Base-by-base conservation (phyloP, 176 grass and related monocot genomes). In the Stipa capillata region DNA sequence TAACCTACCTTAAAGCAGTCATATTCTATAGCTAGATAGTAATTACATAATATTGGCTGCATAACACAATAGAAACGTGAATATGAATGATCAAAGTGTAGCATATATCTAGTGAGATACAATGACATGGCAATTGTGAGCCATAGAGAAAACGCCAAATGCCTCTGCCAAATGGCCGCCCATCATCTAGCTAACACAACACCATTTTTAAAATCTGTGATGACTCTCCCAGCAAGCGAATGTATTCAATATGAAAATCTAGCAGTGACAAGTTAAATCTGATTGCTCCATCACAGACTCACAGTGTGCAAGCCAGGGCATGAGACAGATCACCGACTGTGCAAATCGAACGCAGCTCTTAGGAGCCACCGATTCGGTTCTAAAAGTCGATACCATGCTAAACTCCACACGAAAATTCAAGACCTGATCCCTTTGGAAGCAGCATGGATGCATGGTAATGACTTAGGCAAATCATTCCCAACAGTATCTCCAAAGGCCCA, bases 171-270 rank as follows among this genome's bases (percentile, higher is more conserved):
- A n/a, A n/a, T n/a, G n/a, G n/a, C n/a, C n/a, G n/a, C n/a, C n/a
- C n/a, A n/a, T n/a, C n/a, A n/a, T n/a, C n/a, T n/a, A n/a, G n/a
- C n/a, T n/a, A n/a, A n/a, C n/a, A 20, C 27, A 61, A 54, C 35
- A 69, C n/a, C 37, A 21, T 29, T 60, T 62, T 65, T 29, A 31
- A 62, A 74, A 55, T 25, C 0, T 25, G 9, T 25, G 24, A 42
- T 53, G 43, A 79, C 51, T 88, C 69, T 20, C 52, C 6, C 29
- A 32, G 12, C 65, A 85, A 81, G 77, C 76, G 64, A 85, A 71
- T 64, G 53, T 15, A 65, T 74, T 51, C 17, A 37, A 67, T 64
- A 78, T 56, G 72, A 45, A 8, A 23, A 56, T 35, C 60, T 7
- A 27, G 69, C 45, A 32, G 36, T 8, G 4, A 2, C 53, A 78